Evolutionary conservation across 805 yeast genomes (phyloP).

Genomic region (Candida nitratophila): DNA sequence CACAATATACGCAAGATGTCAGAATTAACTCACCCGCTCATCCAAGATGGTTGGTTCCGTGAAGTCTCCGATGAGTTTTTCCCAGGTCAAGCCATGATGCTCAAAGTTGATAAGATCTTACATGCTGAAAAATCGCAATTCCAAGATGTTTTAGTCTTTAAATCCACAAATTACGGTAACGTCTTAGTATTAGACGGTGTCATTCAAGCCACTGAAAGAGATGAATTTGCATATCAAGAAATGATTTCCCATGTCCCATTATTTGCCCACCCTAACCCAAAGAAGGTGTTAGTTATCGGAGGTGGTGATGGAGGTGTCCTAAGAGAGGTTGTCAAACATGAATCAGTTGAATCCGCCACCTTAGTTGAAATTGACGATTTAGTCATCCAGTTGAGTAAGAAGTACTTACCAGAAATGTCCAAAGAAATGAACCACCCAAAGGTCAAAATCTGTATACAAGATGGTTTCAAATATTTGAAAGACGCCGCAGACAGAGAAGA

Average conservation of each 20-base stretch:
- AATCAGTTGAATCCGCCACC: constrained; percentile 53
- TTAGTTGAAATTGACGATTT: constrained; percentile 87
- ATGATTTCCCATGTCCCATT: constrained; percentile 81
- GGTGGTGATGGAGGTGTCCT: constrained; percentile 97
- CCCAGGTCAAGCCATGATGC: constrained; percentile 81
- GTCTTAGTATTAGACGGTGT: constrained; percentile 87
- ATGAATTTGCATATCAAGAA: constrained; percentile 92
- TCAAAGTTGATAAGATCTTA: constrained; percentile 58
- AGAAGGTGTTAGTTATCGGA: constrained; percentile 77
- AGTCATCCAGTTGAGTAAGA: constrained; percentile 64
- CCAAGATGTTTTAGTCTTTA: constrained; percentile 79
- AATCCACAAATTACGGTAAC: constrained; percentile 72
- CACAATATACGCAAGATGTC: neutral
- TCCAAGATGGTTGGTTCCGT: constrained; percentile 73
- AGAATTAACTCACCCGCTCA: constrained; percentile 41
- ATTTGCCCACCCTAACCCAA: constrained; percentile 69
- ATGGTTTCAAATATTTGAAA: constrained; percentile 75
- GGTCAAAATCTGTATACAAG: constrained; percentile 62
- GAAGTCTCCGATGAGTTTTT: constrained; percentile 65
- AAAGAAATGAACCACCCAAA: constrained; percentile 54
- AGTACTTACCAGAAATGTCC: constrained; percentile 76
- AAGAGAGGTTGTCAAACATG: constrained; percentile 72
- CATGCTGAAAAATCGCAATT: constrained; percentile 60
- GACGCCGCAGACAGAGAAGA: constrained; percentile 27
- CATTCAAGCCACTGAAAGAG: constrained; percentile 85